Percentiles rank a stretch among this genome's conserved stretches.
phyloP scores from a whole-genome alignment of 148 eudicot species.

The Camellia japonica region DNA sequence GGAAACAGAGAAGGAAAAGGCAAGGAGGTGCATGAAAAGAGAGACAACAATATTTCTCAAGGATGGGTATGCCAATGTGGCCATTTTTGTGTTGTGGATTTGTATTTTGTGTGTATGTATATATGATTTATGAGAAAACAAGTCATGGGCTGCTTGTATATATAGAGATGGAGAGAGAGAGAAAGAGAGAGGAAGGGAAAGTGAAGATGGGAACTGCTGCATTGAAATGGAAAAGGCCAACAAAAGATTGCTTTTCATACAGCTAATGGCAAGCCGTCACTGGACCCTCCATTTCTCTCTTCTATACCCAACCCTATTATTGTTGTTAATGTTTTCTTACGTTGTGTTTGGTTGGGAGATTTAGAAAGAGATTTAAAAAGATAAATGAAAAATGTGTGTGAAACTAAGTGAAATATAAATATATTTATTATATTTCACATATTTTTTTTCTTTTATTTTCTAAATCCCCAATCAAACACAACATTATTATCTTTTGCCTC shows the following conservation, averaged over 20 bases:
- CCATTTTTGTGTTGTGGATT: slow-evolving; percentile 9
- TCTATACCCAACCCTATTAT: slow-evolving; percentile 16
- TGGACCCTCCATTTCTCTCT: slow-evolving; percentile 40
- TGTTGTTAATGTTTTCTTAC: neutral
- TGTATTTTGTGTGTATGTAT: neutral
- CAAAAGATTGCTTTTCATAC: slow-evolving; percentile 39
- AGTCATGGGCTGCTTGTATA: neutral
- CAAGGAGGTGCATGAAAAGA: slow-evolving; percentile 13
- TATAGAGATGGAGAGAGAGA: neutral
- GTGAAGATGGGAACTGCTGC: slow-evolving; percentile 13
- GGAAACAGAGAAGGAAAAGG: slow-evolving; percentile 14
- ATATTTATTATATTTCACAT: too few species aligned
- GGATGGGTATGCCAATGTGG: slow-evolving; percentile 5
- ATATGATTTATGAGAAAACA: neutral
- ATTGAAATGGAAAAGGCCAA: slow-evolving; percentile 23
- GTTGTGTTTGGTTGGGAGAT: too few species aligned
- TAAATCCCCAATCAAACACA: too few species aligned
- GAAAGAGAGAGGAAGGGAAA: neutral
- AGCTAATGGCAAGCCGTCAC: slow-evolving; percentile 61
- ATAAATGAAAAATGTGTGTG: too few species aligned
- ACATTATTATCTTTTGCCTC: too few species aligned
- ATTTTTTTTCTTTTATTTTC: too few species aligned
- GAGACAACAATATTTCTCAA: slow-evolving; percentile 6
- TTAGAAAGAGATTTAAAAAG: too few species aligned
- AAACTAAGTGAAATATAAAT: too few species aligned